phyloP scores from a whole-genome alignment of 163 green algal species.

The Coccomyxa subellipsoidea region DNA sequence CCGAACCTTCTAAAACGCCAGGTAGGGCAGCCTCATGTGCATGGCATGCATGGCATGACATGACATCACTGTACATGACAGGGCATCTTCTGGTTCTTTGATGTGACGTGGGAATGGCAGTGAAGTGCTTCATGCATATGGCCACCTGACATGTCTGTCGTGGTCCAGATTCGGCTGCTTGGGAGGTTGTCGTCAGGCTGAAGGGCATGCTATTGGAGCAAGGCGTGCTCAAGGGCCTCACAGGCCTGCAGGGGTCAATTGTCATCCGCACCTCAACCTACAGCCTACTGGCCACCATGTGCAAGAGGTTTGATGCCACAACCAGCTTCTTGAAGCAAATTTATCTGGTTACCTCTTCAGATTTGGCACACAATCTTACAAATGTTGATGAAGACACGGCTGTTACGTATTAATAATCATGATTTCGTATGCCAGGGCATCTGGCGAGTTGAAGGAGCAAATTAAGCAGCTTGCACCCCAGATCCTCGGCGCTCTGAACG shows the following conservation, averaged over 20 bases:
- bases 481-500: constrained; percentile 48
- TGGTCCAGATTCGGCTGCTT: neutral
- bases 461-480: constrained; percentile 18
- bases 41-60: neutral
- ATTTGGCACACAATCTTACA: neutral
- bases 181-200: neutral
- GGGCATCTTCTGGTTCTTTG: no score
- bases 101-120: neutral
- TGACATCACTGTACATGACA: no score
- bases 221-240: neutral
- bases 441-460: neutral
- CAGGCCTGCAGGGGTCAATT: neutral
- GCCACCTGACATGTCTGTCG: neutral
- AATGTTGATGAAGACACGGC: neutral
- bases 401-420: neutral
- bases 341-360: neutral
- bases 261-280: neutral
- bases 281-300: neutral
- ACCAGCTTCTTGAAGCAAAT: neutral
- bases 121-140: neutral
- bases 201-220: neutral
- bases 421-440: neutral
- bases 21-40: neutral
- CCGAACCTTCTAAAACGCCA: neutral
- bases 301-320: neutral